Conservation (phyloP, 192 early-diverging fungal species). For the Rhizoclosmatium globosum region DNA sequence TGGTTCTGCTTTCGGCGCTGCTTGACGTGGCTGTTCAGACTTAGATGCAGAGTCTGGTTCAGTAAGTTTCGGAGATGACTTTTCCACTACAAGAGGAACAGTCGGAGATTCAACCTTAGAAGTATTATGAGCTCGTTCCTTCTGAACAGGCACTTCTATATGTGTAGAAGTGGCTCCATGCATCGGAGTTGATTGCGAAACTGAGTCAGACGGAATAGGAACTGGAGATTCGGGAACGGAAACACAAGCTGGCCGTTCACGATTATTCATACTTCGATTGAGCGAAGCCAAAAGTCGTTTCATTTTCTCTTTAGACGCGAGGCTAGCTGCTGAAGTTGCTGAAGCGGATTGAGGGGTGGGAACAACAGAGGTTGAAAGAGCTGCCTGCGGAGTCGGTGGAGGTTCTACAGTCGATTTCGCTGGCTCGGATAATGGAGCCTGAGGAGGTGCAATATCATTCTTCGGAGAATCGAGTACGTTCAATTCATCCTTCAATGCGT, state of each 20-base stretch:
- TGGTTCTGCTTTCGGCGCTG: neutral
- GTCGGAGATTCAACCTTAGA: neutral
- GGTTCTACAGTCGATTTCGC: neutral
- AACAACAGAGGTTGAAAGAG: neutral
- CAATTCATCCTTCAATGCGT: neutral
- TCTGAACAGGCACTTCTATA: neutral
- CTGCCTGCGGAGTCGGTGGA: neutral
- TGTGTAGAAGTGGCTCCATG: neutral
- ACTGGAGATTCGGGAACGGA: neutral
- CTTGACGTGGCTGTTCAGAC: neutral
- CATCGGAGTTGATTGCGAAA: neutral
- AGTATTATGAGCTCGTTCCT: neutral
- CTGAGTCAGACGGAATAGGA: neutral
- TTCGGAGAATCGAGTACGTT: constrained; percentile 11
- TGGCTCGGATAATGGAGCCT: neutral
- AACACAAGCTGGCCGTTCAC: neutral
- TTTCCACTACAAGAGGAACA: too few species aligned
- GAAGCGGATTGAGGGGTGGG: too few species aligned
- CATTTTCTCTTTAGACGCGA: neutral
- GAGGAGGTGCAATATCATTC: neutral
- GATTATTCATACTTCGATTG: neutral
- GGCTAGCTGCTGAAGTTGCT: too few species aligned
- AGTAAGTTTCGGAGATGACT: neutral
- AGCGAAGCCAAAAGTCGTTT: neutral
- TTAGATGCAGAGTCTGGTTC: neutral